Evolutionary conservation across 2,329 filamentous ascomycete genomes (phyloP), one percentile per base, ranked within the genome.

Genomic region (Neurospora sp.): DNA sequence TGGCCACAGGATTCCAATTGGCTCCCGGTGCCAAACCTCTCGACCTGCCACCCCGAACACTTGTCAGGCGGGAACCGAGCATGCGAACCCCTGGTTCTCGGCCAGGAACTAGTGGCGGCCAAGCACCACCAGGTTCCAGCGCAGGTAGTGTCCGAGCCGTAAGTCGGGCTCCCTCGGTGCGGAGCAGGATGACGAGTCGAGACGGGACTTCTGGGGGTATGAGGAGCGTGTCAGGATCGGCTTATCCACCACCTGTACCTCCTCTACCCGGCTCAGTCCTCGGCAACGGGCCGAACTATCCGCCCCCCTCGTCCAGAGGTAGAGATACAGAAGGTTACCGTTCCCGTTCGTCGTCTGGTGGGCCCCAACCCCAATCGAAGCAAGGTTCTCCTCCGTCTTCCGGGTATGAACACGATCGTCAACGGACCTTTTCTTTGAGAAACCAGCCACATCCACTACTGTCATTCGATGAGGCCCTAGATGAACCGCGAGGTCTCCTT

Each of bases 1-100:
- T 75, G 28, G 75, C 75, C 4, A 75, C 74, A n/a, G 72, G 23
- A 36, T 13, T 28, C 52, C 28, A 62, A 62, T 17, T 62, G 52
- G 52, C 52, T 36, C 52, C 52, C 52, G 52, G 52, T 62, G 52
- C 52, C 52, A 62, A 62, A 62, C 52, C 52, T 15, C 23, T 62
- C 52, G 52, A 33, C 23, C 28, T 62, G 28, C 52, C 52, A 62
- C 52, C 52, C 13, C 52, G 52, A 36, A 62, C 52, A 36, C 52
- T 62, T 36, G 28, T 62, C 36, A 62, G 52, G 15, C 52, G 52
- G 23, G 52, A 62, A 17, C 28, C 52, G 8, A 62, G 52, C 52
- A 36, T 9, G 52, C 52, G 52, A 28, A 28, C 52, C 23, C 7
- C 52, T 62, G 28, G 23, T 62, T 62, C 28, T 17, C 52, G 52